Conservation (phyloP, 495 filamentous ascomycete species). For the Annulohypoxylon maeteangense region DNA sequence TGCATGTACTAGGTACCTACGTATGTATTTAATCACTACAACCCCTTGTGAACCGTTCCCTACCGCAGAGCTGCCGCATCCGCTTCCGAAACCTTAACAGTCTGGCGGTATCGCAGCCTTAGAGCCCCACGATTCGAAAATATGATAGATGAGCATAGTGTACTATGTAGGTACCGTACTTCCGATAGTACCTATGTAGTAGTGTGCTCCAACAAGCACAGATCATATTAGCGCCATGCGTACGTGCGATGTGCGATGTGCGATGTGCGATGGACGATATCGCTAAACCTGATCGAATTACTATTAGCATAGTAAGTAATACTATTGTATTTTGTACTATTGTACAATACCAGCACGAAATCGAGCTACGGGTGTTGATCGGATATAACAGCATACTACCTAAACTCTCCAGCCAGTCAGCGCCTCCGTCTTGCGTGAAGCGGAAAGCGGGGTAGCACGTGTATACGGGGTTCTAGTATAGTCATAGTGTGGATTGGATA, state of each 20-base stretch:
- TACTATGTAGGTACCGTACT: not conserved
- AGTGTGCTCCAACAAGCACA: not conserved
- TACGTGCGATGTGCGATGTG: no score
- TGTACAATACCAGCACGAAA: constrained; percentile 4
- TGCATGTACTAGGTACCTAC: not conserved
- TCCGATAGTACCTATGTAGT: constrained; percentile 1
- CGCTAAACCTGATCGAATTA: constrained; percentile 16
- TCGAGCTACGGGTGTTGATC: constrained; percentile 26
- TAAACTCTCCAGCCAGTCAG: constrained; percentile 19
- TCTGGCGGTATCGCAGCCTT: constrained; percentile 19
- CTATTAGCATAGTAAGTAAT: constrained; percentile 40
- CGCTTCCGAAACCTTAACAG: constrained; percentile 26
- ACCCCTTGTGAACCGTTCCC: constrained; percentile 23
- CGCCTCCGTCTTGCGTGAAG: constrained; percentile 12
- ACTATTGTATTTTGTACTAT: no score
- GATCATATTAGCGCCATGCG: not conserved
- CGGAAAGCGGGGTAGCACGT: constrained; percentile 36
- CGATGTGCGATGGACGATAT: not conserved
- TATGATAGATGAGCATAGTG: constrained; percentile 14
- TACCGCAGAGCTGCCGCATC: constrained; percentile 13
- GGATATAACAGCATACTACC: constrained; percentile 31
- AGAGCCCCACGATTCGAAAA: constrained; percentile 20
- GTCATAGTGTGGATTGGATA: not conserved
- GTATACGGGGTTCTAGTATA: constrained; percentile 14
- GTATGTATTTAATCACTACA: not conserved